Evolutionary conservation across 306 rosid genomes (phyloP).

Genomic region (Glycyrrhiza uralensis): DNA sequence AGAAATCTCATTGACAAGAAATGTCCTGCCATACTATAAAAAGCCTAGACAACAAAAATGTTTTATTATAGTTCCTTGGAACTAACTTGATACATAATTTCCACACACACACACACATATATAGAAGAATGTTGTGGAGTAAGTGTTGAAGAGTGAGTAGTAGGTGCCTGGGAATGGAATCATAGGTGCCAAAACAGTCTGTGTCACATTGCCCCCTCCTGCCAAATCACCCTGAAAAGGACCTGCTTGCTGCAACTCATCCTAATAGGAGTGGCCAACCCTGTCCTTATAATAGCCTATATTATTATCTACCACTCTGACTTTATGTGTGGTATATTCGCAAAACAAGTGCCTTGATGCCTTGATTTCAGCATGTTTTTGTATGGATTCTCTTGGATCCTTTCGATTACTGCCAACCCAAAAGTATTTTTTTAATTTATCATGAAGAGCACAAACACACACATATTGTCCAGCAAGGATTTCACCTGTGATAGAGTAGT

Average conservation of each 20-base stretch:
- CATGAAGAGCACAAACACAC: neutral
- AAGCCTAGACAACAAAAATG: neutral
- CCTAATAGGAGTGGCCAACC: constrained; percentile 32
- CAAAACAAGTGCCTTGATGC: neutral
- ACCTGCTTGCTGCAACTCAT: constrained; percentile 13
- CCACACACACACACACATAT: too few relatives aligned
- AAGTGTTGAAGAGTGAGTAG: neutral
- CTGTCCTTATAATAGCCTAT: constrained; percentile 38
- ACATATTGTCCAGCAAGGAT: neutral
- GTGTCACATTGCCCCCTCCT: constrained; percentile 39
- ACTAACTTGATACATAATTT: neutral
- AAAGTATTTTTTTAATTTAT: neutral
- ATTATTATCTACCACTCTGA: constrained; percentile 25
- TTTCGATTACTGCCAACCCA: neutral
- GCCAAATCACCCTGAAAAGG: constrained; percentile 42
- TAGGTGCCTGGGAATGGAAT: constrained; percentile 13
- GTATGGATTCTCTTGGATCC: neutral
- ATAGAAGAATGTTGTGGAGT: constrained; percentile 21
- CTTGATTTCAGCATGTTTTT: constrained; percentile 15
- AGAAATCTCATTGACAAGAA: constrained; percentile 21
- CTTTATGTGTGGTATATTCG: neutral
- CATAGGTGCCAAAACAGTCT: constrained; percentile 35
- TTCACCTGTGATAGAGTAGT: neutral
- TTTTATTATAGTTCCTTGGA: neutral
- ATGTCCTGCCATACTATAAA: constrained; percentile 30